Evolutionary conservation across 2,329 filamentous ascomycete species (phyloP).

Genomic region (Pseudocercospora vitis): DNA sequence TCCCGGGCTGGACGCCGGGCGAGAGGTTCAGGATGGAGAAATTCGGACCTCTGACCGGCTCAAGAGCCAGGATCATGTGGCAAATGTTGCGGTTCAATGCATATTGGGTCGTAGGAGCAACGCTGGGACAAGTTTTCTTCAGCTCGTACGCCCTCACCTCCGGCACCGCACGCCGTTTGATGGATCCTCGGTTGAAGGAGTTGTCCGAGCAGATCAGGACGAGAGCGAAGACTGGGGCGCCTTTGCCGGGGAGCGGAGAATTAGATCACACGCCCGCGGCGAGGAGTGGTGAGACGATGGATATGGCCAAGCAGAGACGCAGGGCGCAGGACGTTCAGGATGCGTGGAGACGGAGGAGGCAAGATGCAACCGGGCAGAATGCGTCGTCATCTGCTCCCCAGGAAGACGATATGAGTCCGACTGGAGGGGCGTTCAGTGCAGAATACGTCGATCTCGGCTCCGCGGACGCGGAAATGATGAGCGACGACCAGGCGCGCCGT

Average conservation of each 20-base stretch:
- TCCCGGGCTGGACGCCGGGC: slow-evolving; percentile 45
- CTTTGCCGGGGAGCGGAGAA: slow-evolving; percentile 17
- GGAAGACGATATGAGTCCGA: slow-evolving; percentile 44
- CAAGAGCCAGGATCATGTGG: slow-evolving; percentile 37
- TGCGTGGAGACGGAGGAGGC: slow-evolving; percentile 21
- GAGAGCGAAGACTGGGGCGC: slow-evolving; percentile 23
- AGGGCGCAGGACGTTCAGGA: slow-evolving; percentile 25
- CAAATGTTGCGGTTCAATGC: slow-evolving; percentile 33
- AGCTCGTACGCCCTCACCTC: slow-evolving; percentile 37
- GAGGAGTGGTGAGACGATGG: slow-evolving; percentile 31
- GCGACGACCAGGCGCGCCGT: slow-evolving; percentile 32
- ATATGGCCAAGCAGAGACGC: slow-evolving; percentile 35
- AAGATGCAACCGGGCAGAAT: slow-evolving; percentile 3
- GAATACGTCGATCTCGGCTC: slow-evolving; percentile 35
- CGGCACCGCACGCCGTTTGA: slow-evolving; percentile 38
- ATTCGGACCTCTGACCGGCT: slow-evolving; percentile 34
- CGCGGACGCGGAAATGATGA: slow-evolving; percentile 32
- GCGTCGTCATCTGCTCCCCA: background rate
- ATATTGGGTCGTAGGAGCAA: slow-evolving; percentile 36
- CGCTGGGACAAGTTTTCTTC: slow-evolving; percentile 38
- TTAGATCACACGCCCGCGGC: slow-evolving; percentile 25
- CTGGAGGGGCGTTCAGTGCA: slow-evolving; percentile 36
- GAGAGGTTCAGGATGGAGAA: slow-evolving; percentile 43
- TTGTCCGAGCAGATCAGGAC: slow-evolving; percentile 39
- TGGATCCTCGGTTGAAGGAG: slow-evolving; percentile 44